A percentile compares a stretch with the other conserved stretches of the same genome.
Evolutionary conservation across 2,329 filamentous ascomycete species (phyloP).

Genomic region (Aspergillus transmontanensis): DNA sequence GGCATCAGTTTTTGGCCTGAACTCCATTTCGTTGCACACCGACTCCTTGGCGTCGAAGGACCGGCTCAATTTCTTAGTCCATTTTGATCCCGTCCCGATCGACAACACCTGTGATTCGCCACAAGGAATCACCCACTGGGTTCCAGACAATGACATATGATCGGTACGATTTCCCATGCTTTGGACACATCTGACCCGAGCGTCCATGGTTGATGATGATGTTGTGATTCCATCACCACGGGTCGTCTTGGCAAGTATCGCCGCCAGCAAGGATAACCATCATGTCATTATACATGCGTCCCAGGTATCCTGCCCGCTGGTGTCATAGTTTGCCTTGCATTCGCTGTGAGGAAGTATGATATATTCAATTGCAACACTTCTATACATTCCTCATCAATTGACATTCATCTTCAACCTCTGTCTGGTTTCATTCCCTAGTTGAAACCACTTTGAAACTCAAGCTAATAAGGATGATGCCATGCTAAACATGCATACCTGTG

Average conservation of each 20-base stretch:
- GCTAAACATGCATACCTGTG: not conserved
- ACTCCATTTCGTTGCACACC: constrained; percentile 6
- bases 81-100: not conserved
- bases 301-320: not conserved
- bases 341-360: not conserved
- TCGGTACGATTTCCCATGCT: constrained; percentile 2
- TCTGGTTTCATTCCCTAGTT: not conserved
- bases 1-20: constrained; percentile 2
- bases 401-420: not conserved
- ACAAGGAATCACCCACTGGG: not conserved
- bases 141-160: constrained; percentile 7
- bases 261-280: not conserved
- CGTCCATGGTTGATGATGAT: not conserved
- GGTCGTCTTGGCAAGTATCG: not conserved
- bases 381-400: not conserved
- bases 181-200: not conserved
- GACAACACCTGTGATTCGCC: not conserved
- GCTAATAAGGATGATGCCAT: not conserved
- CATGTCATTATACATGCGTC: not conserved
- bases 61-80: not conserved
- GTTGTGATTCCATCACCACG: not conserved
- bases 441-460: not conserved
- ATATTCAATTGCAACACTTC: not conserved
- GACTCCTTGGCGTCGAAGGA: constrained; percentile 7
- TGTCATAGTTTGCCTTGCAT: not conserved